Percentiles rank a stretch among this genome's conserved stretches.
Evolutionary conservation across 306 rosid genomes (phyloP).

Genomic region (Citrullus amarus): DNA sequence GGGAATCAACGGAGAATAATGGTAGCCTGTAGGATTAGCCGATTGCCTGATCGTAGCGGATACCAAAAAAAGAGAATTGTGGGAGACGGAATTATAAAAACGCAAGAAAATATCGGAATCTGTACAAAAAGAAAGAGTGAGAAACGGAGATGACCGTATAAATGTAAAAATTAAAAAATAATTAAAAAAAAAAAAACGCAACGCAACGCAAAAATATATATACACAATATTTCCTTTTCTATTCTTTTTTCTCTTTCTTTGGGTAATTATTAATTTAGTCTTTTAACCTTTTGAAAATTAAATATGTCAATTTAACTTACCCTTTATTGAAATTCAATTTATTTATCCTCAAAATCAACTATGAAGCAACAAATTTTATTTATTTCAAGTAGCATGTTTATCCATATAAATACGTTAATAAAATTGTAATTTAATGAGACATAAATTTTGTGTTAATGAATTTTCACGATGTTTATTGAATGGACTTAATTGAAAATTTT

Average conservation of each 20-base stretch:
- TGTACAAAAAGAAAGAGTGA: background rate
- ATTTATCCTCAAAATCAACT: no score
- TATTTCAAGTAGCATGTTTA: no score
- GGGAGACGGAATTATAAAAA: background rate
- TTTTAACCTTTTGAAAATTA: no score
- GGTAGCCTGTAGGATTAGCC: conserved; percentile 3
- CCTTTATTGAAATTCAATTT: no score
- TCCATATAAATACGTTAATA: background rate
- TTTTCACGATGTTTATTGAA: background rate
- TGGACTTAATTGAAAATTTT: background rate
- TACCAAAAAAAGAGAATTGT: background rate
- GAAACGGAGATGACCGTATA: background rate
- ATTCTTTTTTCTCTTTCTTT: background rate
- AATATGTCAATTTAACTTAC: no score
- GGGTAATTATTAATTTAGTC: no score
- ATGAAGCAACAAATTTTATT: no score
- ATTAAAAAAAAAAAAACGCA: background rate
- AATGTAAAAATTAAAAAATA: background rate
- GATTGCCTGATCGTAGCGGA: background rate
- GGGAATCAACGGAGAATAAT: background rate
- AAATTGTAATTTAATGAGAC: background rate
- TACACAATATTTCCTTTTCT: background rate
- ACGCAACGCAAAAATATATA: no score
- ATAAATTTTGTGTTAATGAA: background rate
- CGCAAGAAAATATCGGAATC: background rate